These are phyloP conservation scores for Novymonas esmeraldas DNA, from an alignment of 208 protist genomes.

Conservation along the genomic window DNA sequence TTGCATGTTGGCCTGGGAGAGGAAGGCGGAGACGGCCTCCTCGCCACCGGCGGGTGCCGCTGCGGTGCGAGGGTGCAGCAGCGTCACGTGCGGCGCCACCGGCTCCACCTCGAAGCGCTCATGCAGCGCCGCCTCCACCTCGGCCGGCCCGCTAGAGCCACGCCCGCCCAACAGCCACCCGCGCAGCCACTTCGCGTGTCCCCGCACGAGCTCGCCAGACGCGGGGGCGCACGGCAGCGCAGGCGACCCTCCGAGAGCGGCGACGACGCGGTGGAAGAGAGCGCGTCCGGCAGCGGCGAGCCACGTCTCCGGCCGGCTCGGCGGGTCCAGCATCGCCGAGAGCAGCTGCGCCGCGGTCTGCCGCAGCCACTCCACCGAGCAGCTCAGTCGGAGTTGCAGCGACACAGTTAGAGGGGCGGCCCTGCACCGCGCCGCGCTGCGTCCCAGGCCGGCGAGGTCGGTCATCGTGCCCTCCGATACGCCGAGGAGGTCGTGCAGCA, in stretches of 20 bases:
- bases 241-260: slow-evolving; percentile 5
- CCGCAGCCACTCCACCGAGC: slow-evolving; percentile 9
- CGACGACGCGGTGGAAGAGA: slow-evolving; percentile 1
- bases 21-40: slow-evolving; percentile 15
- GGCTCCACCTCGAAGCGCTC: slow-evolving; percentile 55
- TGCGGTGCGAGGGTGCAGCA: slow-evolving; percentile 35
- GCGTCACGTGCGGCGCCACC: slow-evolving; percentile 60
- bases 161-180: slow-evolving; percentile 67
- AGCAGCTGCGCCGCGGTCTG: slow-evolving; percentile 14
- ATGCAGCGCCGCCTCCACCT: slow-evolving; percentile 27
- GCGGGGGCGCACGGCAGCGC: neutral
- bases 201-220: slow-evolving; percentile 31
- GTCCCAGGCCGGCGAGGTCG: neutral
- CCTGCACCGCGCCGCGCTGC: too few species aligned
- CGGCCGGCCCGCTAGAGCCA: slow-evolving; percentile 5
- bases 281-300: slow-evolving; percentile 1
- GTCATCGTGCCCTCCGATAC: neutral
- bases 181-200: slow-evolving; percentile 73
- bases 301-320: neutral
- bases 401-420: too few species aligned
- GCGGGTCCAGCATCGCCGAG: neutral
- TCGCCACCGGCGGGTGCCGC: neutral
- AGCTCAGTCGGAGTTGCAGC: slow-evolving; percentile 20
- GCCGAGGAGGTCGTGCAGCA: slow-evolving; percentile 28
- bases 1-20: slow-evolving; percentile 10